Conservation (phyloP, 75 land plant genomes). For the Chamaecyparis obtusa region DNA sequence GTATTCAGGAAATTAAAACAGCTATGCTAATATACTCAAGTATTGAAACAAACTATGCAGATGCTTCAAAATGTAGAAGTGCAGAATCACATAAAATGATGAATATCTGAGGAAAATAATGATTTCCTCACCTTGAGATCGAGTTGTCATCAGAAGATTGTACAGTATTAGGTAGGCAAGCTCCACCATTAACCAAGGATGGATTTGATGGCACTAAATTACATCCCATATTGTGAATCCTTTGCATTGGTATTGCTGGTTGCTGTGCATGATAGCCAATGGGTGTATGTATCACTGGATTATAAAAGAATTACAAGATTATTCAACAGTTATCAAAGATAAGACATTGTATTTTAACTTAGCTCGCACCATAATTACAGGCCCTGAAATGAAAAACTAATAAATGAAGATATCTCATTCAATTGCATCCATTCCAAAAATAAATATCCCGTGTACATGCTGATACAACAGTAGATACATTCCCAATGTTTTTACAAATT, state of each 20-base stretch:
- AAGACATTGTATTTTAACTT: background rate
- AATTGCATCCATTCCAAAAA: background rate
- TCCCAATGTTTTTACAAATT: background rate
- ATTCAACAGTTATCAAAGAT: background rate
- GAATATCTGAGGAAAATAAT: too few species aligned
- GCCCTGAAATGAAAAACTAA: slow-evolving; percentile 19
- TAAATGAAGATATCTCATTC: background rate
- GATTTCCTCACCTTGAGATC: background rate
- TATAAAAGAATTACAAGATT: background rate
- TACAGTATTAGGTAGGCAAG: background rate
- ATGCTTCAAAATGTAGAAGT: background rate
- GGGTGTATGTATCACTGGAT: slow-evolving; percentile 77
- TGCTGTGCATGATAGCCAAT: slow-evolving; percentile 82
- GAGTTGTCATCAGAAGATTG: slow-evolving; percentile 12
- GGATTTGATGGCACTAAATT: slow-evolving; percentile 10
- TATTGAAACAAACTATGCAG: background rate
- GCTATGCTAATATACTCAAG: background rate
- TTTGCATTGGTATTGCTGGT: slow-evolving; percentile 55
- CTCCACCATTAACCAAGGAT: slow-evolving; percentile 8
- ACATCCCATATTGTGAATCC: slow-evolving; percentile 4
- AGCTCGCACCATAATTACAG: slow-evolving; percentile 20
- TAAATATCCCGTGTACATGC: background rate
- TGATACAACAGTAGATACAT: background rate
- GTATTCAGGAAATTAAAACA: background rate
- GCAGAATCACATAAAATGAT: background rate